Base-by-base conservation (phyloP, 306 rosid genomes). In the Sindora glabra region DNA sequence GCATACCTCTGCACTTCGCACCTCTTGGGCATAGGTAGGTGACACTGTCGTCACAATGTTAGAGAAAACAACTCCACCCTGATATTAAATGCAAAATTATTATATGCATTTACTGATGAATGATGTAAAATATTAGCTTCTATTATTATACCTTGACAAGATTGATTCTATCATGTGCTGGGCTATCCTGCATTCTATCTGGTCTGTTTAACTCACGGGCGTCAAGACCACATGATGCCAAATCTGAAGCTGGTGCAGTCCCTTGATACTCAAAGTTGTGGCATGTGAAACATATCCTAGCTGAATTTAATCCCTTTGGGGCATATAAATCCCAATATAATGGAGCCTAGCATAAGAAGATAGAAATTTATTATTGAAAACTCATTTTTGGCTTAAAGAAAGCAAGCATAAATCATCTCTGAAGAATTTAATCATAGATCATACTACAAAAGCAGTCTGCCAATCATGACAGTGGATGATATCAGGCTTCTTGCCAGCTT, bases 191-290 rank as follows among this genome's bases (percentile, higher is more conserved):
- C 95, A 92, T 89, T 69, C 96, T 86, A 61, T 92, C 99, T 65
- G 87, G 83, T 76, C 85, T 77, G 41, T 80, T 84, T 67, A 86
- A 78, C 52, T 78, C 81, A 68, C 71, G 41, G 48, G 69, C 82
- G 59, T 86, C 89, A 73, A 92, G 99, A 64, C 99, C 99, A 57
- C 96, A 92, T 23, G 81, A 80, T 61, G 74, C 82, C 73, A 92
- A 69, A 53, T 86, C 86, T 37, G 94, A 82, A 73, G 95, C 94
- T 59, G 81, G 72, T 25, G 96, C 89, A 69, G 67, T 75, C 68
- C 99, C 99, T 72, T 92, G 99, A 77, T 92, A 92, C 74, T 92
- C 95, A 79, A 92, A 92, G 70, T 92, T 92, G 82, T 92, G 99
- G 81, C 99, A 92, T 55, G 99, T 92, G 72, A 92, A 92, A 64